Evolutionary conservation across 164 flowering plant genomes (phyloP).

Genomic region (Kalanchoe fedtschenkoi): DNA sequence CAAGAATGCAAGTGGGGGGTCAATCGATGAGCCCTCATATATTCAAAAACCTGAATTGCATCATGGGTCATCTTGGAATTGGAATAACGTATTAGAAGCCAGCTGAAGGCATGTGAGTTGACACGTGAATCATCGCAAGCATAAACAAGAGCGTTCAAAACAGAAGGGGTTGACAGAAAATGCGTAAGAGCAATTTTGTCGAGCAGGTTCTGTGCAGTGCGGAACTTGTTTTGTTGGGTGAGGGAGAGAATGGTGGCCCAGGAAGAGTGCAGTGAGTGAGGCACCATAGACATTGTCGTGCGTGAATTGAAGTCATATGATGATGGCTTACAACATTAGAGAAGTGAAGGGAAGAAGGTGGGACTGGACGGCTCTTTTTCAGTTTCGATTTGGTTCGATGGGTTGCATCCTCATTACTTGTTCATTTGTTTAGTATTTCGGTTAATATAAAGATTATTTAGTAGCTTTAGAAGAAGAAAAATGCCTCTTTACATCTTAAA

Average conservation of each 20-base stretch:
- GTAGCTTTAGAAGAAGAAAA: no score
- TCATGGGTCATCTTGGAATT: constrained; percentile 56
- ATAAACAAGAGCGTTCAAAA: neutral
- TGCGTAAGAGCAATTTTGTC: neutral
- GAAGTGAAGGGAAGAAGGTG: no score
- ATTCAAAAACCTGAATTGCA: constrained; percentile 68
- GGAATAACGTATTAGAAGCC: constrained; percentile 68
- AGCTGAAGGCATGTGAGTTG: constrained; percentile 71
- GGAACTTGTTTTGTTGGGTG: neutral
- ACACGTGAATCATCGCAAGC: constrained; percentile 25
- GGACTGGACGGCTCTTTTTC: no score
- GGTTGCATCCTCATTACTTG: no score
- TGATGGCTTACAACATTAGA: no score
- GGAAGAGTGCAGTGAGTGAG: neutral
- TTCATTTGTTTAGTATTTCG: no score
- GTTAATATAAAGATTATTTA: no score
- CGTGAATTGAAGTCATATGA: neutral
- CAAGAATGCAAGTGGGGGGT: constrained; percentile 78
- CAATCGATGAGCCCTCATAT: constrained; percentile 41
- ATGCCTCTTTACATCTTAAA: no score
- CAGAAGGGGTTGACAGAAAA: neutral
- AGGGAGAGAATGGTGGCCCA: neutral
- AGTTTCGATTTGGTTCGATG: no score
- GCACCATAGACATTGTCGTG: neutral
- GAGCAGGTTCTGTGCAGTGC: constrained; percentile 1